Evolutionary conservation across 78 protist species (phyloP), one percentile per base, ranked within the genome.

Genomic region (Mantamonas sphyraenae): DNA sequence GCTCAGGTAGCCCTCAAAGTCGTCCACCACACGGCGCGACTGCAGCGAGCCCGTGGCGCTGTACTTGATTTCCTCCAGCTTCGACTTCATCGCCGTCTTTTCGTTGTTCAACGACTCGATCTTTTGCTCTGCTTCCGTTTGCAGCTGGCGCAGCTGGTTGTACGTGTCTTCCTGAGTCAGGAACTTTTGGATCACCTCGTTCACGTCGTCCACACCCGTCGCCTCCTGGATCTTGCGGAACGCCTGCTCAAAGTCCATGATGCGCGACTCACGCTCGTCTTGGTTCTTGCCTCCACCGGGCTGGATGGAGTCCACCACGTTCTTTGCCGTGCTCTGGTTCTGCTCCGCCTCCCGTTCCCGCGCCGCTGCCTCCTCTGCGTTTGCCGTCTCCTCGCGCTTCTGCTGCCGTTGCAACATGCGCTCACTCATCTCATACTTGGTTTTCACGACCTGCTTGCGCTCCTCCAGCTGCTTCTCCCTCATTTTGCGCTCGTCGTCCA

Each of bases 171-270:
- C 81, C 78, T 79, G 85, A 2, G 76, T 74, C 50, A 80, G 1
- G 68, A 83, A 87, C 55, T 73, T 73, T 37, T 57, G 37, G 22
- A 83, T 70, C 57, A 88, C 86, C 39, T 80, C 88, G 53, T 74
- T 60, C 30, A 83, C 71, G 40, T 73, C 81, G 7, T 76, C 59
- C 42, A 74, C 78, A 33, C 88, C 85, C 5, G 93, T 88, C 9
- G 84, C 93, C 53, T 82, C 88, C 71, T 79, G 67, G 58, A 88
- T 88, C 22, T 58, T 61, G 1, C 75, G 64, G 71, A 79, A 82
- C n/a, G 85, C 82, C 30, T 82, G 82, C 68, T 82, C 86, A 61
- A 76, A 80, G 22, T 57, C 56, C 33, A 22, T 37, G 37, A 88
- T 40, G 30, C 28, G 53, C 62, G 39, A 2, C 73, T 70, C 60